Evolutionary conservation across 345 rosid genomes (phyloP), one percentile per base, ranked within the genome.

Genomic region (Citrus mangshanensis): DNA sequence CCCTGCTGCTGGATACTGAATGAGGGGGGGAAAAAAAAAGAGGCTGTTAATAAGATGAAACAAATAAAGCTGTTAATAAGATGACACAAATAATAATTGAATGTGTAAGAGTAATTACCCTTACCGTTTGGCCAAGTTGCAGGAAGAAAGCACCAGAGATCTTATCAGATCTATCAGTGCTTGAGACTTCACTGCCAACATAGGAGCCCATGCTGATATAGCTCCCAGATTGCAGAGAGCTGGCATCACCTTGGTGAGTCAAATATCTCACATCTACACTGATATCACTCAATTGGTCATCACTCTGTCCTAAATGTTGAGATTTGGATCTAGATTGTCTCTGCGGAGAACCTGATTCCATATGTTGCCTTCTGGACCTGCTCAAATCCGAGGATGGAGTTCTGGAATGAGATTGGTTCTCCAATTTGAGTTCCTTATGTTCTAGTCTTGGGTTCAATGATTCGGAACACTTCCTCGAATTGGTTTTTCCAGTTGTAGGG

Each of bases 151-250:
- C 30, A 64, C 75, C 81, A 55, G 56, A 80, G 56, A 56, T 85
- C 86, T 86, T 85, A 68, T 79, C 71, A 54, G 84, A 87, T 74
- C 82, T 86, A 75, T 87, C 87, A 40, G 76, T 79, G 86, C 94
- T 93, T 66, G 91, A 86, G 78, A 91, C 89, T 86, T 93, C 96
- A 58, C 59, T 84, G 54, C 91, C 98, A 74, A 81, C 80, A 76
- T 79, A 85, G 30, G 96, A 90, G 78, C 83, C 88, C 62, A 76
- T 79, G 81, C 90, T 91, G 72, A 65, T 73, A 70, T 83, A 85
- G 84, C 91, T 88, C 32, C 89, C 96, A 9, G 97, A 90, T 81
- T 83, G 84, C 77, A 76, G 74, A 5, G 90, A 87, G 61, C 77
- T 74, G 21, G 74, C 73, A 78, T 90, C 90, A 24, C 77, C 84